phyloP scores from a whole-genome alignment of 108 stramenopile genomes.

The Aurantiochytrium sp. region DNA sequence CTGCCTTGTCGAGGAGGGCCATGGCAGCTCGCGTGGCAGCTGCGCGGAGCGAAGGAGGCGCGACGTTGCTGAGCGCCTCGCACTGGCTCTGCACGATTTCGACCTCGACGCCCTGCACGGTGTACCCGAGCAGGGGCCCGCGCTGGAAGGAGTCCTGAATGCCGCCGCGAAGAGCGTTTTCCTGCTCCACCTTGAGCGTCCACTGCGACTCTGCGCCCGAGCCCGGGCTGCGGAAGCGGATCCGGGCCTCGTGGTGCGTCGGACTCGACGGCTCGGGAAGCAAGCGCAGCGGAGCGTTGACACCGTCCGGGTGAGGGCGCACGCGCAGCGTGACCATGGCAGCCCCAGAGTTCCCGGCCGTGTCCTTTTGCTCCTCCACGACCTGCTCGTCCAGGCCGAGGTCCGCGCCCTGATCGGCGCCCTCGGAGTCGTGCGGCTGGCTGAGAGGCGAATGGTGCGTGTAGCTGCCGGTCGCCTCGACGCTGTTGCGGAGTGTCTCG shows the following conservation, averaged over 20 bases:
- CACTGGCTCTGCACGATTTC: slow-evolving; percentile 68
- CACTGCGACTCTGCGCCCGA: background rate
- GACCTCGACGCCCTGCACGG: slow-evolving; percentile 30
- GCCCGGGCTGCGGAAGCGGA: background rate
- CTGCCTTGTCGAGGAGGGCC: background rate
- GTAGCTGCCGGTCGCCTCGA: background rate
- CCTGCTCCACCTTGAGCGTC: background rate
- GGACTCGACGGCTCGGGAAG: background rate
- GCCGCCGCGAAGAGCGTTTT: background rate
- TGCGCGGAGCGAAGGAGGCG: slow-evolving; percentile 85
- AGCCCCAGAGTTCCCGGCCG: background rate
- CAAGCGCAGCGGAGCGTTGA: background rate
- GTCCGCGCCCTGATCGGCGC: too few species aligned
- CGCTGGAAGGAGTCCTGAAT: background rate
- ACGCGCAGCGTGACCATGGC: background rate
- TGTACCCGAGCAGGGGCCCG: slow-evolving; percentile 6
- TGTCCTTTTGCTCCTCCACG: too few species aligned
- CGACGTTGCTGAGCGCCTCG: slow-evolving; percentile 82
- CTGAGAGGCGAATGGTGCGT: background rate
- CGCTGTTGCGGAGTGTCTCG: background rate
- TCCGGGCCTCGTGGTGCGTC: background rate
- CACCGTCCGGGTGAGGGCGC: background rate
- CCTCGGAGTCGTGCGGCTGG: too few species aligned
- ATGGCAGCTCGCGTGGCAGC: slow-evolving; percentile 58
- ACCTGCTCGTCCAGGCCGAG: too few species aligned